phyloP scores from a whole-genome alignment of 2,329 filamentous ascomycete genomes.

The Microdochium trichocladiopsis region DNA sequence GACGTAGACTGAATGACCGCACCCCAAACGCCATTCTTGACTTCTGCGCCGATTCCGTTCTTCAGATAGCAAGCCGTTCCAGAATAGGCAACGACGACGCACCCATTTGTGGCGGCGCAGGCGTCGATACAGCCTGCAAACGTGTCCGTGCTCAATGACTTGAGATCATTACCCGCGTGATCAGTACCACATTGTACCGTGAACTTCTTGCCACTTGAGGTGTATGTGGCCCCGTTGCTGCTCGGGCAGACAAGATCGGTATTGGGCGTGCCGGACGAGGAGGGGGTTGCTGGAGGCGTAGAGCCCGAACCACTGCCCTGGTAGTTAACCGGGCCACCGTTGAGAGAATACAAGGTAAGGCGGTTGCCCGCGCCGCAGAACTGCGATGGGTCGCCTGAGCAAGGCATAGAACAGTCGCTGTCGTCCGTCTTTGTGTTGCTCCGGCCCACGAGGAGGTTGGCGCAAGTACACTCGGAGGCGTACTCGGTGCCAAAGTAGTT shows the following conservation, averaged over 20 bases:
- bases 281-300: background rate
- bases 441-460: constrained; percentile 10
- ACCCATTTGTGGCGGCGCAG: background rate
- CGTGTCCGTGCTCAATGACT: background rate
- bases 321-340: constrained; percentile 7
- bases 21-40: background rate
- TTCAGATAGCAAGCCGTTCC: background rate
- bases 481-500: constrained; percentile 29
- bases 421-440: constrained; percentile 6
- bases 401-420: constrained; percentile 14
- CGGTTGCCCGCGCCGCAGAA: constrained; percentile 14
- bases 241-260: background rate
- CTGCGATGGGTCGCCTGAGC: constrained; percentile 10
- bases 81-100: background rate
- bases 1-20: background rate
- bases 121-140: background rate
- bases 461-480: constrained; percentile 32
- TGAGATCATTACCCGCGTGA: background rate
- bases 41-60: background rate
- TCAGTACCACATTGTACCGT: background rate
- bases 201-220: background rate
- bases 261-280: background rate
- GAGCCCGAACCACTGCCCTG: background rate
- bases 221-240: background rate
- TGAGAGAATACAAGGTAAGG: constrained; percentile 3